Conservation (phyloP, 1,284 basidiomycete genomes). For the Phellopilus nigrolimitatus region DNA sequence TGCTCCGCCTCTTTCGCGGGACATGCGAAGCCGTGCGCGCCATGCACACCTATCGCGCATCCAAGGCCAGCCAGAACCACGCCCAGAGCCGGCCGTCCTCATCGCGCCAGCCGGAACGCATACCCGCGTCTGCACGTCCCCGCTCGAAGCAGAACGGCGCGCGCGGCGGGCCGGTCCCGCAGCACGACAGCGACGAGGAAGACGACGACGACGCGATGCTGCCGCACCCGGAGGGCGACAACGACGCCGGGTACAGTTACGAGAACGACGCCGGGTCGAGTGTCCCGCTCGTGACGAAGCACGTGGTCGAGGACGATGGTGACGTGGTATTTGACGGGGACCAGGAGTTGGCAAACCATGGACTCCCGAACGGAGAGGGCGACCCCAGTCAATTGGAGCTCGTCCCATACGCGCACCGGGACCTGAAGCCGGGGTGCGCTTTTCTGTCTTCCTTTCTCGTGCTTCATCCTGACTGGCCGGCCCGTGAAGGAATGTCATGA, state of each 20-base stretch:
- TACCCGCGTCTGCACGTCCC: conserved; percentile 25
- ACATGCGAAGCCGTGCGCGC: conserved; percentile 91
- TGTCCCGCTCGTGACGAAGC: conserved; percentile 48
- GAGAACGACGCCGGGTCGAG: conserved; percentile 38
- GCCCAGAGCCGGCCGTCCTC: conserved; percentile 29
- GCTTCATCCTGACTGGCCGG: neutral
- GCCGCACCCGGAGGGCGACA: conserved; percentile 67
- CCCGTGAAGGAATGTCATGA: conserved; percentile 83
- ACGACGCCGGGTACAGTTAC: conserved; percentile 67
- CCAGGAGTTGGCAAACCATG: conserved; percentile 46
- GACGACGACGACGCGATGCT: conserved; percentile 58
- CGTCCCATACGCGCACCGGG: conserved; percentile 93
- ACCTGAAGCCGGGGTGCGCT: conserved; percentile 91
- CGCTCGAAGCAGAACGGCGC: conserved; percentile 20
- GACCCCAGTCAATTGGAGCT: conserved; percentile 44
- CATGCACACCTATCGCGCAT: conserved; percentile 82
- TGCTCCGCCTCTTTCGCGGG: conserved; percentile 87
- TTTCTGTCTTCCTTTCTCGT: conserved; percentile 5
- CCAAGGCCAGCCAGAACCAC: conserved; percentile 32
- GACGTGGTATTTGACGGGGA: conserved; percentile 76
- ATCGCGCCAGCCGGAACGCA: conserved; percentile 21
- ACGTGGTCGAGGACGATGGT: conserved; percentile 44
- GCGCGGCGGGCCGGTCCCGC: conserved; percentile 27
- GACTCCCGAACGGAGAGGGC: conserved; percentile 30
- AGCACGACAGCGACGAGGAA: conserved; percentile 38